These are phyloP conservation scores for Didymella sp. DNA, from an alignment of 2,329 filamentous ascomycete species.

Conservation along the genomic window DNA sequence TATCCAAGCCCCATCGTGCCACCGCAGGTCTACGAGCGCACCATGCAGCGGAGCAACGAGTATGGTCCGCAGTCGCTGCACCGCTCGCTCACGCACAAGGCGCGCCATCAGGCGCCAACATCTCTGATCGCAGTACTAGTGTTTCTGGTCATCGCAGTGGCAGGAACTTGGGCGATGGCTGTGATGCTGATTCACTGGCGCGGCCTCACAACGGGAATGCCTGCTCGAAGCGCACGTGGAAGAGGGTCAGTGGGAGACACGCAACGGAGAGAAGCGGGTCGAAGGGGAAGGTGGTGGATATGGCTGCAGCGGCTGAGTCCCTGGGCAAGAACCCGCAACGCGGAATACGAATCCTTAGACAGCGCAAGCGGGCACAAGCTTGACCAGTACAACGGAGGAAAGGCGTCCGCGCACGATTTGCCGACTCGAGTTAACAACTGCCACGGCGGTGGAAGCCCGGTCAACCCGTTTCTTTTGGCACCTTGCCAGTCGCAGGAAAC, in stretches of 20 bases:
- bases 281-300: neutral
- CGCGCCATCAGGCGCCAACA: neutral
- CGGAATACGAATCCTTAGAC: neutral
- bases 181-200: neutral
- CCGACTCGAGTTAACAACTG: too few relatives aligned
- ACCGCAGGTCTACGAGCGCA: neutral
- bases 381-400: neutral
- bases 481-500: neutral
- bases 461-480: slow-evolving; percentile 8
- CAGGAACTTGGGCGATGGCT: neutral
- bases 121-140: neutral
- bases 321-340: neutral
- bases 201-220: neutral
- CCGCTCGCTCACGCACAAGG: neutral
- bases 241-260: neutral
- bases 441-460: neutral
- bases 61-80: neutral
- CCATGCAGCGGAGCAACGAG: neutral
- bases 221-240: neutral
- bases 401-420: neutral
- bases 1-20: neutral
- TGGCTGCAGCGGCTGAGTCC: neutral
- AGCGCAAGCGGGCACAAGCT: neutral
- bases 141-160: neutral
- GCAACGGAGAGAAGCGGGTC: too few relatives aligned